Evolutionary conservation across 352 stramenopile species (phyloP).

Genomic region (Phytophthora syringae): DNA sequence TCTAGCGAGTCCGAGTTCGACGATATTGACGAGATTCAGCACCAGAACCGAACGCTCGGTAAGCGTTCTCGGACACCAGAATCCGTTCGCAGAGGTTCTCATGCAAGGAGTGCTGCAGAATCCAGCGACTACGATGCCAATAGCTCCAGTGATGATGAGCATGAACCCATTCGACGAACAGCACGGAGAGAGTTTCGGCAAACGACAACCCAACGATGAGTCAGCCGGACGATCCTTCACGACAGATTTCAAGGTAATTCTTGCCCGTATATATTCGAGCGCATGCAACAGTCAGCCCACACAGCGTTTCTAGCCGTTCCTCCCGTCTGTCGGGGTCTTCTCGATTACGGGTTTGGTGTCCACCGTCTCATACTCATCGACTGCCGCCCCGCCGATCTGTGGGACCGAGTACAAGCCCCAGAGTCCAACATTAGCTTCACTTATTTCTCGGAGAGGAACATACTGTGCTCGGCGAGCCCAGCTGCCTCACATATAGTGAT

Average conservation of each 20-base stretch:
- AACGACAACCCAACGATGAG: not conserved
- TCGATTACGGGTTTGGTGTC: constrained; percentile 5
- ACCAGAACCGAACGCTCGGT: too few species aligned
- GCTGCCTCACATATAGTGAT: too few species aligned
- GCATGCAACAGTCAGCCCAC: constrained; percentile 12
- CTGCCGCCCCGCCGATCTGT: not conserved
- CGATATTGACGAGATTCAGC: too few species aligned
- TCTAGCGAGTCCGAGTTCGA: too few species aligned
- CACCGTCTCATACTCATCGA: constrained; percentile 12
- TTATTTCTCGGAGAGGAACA: constrained; percentile 14
- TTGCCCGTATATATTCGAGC: constrained; percentile 10
- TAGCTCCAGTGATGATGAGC: not conserved
- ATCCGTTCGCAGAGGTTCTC: too few species aligned
- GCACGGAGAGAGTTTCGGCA: not conserved
- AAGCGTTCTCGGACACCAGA: too few species aligned
- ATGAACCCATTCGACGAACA: not conserved
- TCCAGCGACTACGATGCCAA: too few species aligned
- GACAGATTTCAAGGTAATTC: constrained; percentile 10
- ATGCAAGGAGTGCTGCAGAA: too few species aligned
- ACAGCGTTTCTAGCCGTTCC: not conserved
- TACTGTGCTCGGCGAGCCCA: not conserved
- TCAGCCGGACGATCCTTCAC: not conserved
- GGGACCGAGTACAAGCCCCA: not conserved
- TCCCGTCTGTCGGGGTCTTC: constrained; percentile 4
- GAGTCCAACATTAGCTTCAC: constrained; percentile 3